Conservation (phyloP, 352 stramenopile genomes). For the Globisporangium paroecandrum region DNA sequence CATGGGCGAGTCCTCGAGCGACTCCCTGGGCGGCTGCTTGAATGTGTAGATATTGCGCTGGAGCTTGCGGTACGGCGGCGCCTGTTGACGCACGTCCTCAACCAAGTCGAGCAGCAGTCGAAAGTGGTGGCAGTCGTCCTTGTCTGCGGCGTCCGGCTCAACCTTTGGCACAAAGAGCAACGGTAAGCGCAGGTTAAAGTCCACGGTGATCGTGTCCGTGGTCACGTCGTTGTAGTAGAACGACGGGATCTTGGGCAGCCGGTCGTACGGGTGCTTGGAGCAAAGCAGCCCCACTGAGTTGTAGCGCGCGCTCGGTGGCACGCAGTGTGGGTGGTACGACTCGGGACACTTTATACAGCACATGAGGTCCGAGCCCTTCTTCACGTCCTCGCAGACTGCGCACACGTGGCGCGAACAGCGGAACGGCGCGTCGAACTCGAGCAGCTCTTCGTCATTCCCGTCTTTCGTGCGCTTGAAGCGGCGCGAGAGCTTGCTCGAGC, state of each 20-base stretch:
- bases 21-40: slow-evolving; percentile 52
- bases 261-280: slow-evolving; percentile 77
- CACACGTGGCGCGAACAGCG: slow-evolving; percentile 89
- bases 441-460: slow-evolving; percentile 35
- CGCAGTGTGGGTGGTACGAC: slow-evolving; percentile 91
- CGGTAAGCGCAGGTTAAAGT: slow-evolving; percentile 71
- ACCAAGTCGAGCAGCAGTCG: slow-evolving; percentile 62
- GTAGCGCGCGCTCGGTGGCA: slow-evolving; percentile 88
- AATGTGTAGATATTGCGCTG: slow-evolving; percentile 84
- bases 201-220: slow-evolving; percentile 69
- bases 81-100: slow-evolving; percentile 69
- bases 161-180: slow-evolving; percentile 76
- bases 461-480: slow-evolving; percentile 30
- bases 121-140: slow-evolving; percentile 75
- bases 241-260: slow-evolving; percentile 73
- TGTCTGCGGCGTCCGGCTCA: slow-evolving; percentile 46
- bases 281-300: slow-evolving; percentile 92
- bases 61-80: slow-evolving; percentile 74
- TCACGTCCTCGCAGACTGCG: slow-evolving; percentile 73
- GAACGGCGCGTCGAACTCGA: slow-evolving; percentile 74
- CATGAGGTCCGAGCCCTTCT: slow-evolving; percentile 79
- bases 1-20: slow-evolving; percentile 71
- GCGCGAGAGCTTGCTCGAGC: slow-evolving; percentile 55
- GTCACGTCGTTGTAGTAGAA: slow-evolving; percentile 63
- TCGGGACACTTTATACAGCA: slow-evolving; percentile 90